phyloP scores from a whole-genome alignment of 176 grass and related monocot genomes.

The Saccharum spontaneum region DNA sequence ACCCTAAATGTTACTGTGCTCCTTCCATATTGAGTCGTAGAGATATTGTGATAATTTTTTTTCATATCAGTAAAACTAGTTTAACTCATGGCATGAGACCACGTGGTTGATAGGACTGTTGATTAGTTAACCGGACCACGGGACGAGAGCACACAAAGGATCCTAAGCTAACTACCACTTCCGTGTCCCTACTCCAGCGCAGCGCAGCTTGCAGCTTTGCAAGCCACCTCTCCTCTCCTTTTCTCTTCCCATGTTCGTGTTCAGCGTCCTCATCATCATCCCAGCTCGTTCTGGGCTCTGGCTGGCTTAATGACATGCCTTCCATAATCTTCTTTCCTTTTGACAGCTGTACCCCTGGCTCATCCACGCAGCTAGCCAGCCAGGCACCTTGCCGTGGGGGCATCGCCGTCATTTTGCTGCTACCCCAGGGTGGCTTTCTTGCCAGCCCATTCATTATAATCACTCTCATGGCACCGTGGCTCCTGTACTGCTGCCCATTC shows the following conservation, averaged over 20 bases:
- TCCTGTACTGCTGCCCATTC: conserved; percentile 23
- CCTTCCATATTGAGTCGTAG: no score
- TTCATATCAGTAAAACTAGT: not conserved
- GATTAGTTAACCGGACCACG: not conserved
- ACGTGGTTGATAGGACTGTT: not conserved
- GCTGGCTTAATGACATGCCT: conserved; percentile 17
- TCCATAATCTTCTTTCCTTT: conserved; percentile 39
- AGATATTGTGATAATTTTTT: not conserved
- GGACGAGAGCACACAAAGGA: not conserved
- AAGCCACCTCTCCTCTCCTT: not conserved
- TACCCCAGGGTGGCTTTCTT: conserved; percentile 21
- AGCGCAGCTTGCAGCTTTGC: conserved; percentile 33
- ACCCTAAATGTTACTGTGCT: no score
- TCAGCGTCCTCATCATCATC: not conserved
- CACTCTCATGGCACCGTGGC: conserved; percentile 43
- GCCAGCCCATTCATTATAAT: conserved; percentile 45
- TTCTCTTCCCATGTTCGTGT: no score
- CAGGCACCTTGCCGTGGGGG: not conserved
- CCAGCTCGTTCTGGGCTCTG: not conserved
- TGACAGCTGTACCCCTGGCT: conserved; percentile 17
- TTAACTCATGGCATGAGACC: not conserved
- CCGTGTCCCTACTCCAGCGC: conserved; percentile 23
- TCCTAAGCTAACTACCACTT: conserved; percentile 5
- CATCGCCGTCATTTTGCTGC: not conserved
- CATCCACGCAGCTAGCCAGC: not conserved